Evolutionary conservation across 352 stramenopile genomes (phyloP).

Genomic region (Phytophthora gonapodyides): DNA sequence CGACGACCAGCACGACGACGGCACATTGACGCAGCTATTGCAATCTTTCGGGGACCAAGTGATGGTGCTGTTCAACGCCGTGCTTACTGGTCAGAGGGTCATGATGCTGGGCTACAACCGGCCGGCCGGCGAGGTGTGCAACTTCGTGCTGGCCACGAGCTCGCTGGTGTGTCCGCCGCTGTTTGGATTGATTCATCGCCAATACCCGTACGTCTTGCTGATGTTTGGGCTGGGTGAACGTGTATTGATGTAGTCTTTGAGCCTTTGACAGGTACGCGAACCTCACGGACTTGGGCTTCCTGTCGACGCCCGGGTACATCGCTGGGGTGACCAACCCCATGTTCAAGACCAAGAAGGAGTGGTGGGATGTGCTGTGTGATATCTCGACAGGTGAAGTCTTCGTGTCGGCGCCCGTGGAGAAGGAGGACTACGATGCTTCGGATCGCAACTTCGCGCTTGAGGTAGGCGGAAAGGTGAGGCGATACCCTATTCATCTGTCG

Average conservation of each 20-base stretch:
- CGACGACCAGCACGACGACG: conserved; percentile 84
- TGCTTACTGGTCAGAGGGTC: conserved; percentile 79
- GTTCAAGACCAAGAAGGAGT: conserved; percentile 91
- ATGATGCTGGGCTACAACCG: conserved; percentile 87
- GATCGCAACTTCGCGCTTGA: conserved; percentile 80
- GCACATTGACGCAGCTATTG: conserved; percentile 67
- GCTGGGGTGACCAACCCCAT: conserved; percentile 92
- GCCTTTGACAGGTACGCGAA: conserved; percentile 72
- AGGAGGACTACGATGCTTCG: conserved; percentile 72
- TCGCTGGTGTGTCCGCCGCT: conserved; percentile 83
- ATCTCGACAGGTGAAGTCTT: conserved; percentile 83
- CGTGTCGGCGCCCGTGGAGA: conserved; percentile 58
- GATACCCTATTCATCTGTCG: not conserved
- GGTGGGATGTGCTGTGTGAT: conserved; percentile 92
- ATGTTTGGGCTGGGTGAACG: not conserved
- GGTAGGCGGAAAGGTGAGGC: conserved; percentile 29
- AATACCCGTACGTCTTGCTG: conserved; percentile 60
- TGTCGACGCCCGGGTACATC: conserved; percentile 85
- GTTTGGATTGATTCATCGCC: conserved; percentile 75
- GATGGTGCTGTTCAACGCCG: conserved; percentile 87
- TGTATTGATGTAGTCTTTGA: not conserved
- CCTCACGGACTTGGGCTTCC: conserved; percentile 87
- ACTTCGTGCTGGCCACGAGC: conserved; percentile 86
- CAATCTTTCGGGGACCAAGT: conserved; percentile 84
- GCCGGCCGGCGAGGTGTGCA: conserved; percentile 82